A percentile compares a stretch with the other conserved stretches of the same genome.
These are phyloP conservation scores for Gnetum montanum DNA, from an alignment of 75 land plant species.

Conservation along the genomic window DNA sequence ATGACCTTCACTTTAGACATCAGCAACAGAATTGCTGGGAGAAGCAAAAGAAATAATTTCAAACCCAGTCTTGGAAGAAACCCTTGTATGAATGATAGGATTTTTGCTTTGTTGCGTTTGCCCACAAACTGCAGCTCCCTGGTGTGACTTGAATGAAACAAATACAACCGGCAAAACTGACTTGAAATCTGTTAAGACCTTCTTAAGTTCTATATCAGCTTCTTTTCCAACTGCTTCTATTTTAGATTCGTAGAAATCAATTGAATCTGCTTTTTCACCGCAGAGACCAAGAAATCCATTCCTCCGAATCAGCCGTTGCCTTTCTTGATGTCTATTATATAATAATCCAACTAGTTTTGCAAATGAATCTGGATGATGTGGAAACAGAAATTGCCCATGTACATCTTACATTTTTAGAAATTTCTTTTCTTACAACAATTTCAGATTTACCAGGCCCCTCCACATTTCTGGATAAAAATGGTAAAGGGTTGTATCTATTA, in stretches of 20 bases:
- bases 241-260: slow-evolving; percentile 47
- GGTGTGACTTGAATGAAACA: slow-evolving; percentile 85
- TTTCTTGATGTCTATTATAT: too few relatives aligned
- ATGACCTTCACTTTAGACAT: slow-evolving; percentile 58
- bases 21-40: slow-evolving; percentile 49
- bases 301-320: too few relatives aligned
- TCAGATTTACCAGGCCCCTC: too few relatives aligned
- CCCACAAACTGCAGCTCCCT: slow-evolving; percentile 95
- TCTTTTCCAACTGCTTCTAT: slow-evolving; percentile 38
- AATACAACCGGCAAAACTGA: slow-evolving; percentile 86
- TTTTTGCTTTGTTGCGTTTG: slow-evolving; percentile 90
- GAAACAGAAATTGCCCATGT: too few relatives aligned
- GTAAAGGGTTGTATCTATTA: too few relatives aligned
- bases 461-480: too few relatives aligned
- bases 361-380: too few relatives aligned
- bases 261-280: slow-evolving; percentile 77
- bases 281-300: slow-evolving; percentile 69
- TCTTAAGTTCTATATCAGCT: slow-evolving; percentile 57
- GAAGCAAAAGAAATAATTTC: slow-evolving; percentile 42
- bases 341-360: too few relatives aligned
- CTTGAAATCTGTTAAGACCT: slow-evolving; percentile 42
- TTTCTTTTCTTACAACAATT: too few relatives aligned
- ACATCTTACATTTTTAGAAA: too few relatives aligned
- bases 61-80: slow-evolving; percentile 60
- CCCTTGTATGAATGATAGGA: slow-evolving; percentile 76